Evolutionary conservation across 768 basidiomycete genomes (phyloP), one percentile per base, ranked within the genome.

Genomic region (Collybia sp.): DNA sequence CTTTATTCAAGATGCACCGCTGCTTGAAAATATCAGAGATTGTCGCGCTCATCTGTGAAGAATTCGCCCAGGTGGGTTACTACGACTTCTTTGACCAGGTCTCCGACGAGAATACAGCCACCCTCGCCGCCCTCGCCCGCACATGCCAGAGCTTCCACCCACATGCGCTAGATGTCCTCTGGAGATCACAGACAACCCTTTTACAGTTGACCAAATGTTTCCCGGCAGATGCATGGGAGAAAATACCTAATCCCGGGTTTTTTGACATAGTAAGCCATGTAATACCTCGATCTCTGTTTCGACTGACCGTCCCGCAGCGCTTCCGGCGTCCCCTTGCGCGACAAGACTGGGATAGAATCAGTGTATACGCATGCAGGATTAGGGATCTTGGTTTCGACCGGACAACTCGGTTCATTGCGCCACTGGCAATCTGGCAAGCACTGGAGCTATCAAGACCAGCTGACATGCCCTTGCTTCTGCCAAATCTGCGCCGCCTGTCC

Each of bases 21-120:
- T 45, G 44, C 19, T 32, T 45, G n/a, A 12, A 45, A 38, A 45
- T 45, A 11, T 32, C 9, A 11, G 46, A 47, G 18, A 42, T 42
- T 12, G 9, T 35, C 4, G 25, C 13, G 9, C 20, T 36, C 5
- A 43, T 47, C 8, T 42, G 25, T 30, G 15, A 31, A 43, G 12
- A 42, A 15, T 19, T 47, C n/a, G 32, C 35, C 12, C 20, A n/a
- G n/a, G n/a, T 13, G 13, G 12, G 18, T 5, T 16, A 11, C 13
- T 11, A 32, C 10, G 15, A n/a, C n/a, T n/a, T n/a, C n/a, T n/a
- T 36, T 9, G 17, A 40, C 12, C 11, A n/a, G n/a, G 33, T 8
- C 12, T 30, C 16, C 25, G 25, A 16, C 15, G 33, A n/a, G 30
- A n/a, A n/a, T n/a, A n/a, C n/a, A n/a, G n/a, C n/a, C n/a, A n/a